Percentiles rank a stretch among this genome's conserved stretches.
These are phyloP conservation scores for Aspergillus kassunensis DNA, from an alignment of 495 filamentous ascomycete species.

Conservation along the genomic window DNA sequence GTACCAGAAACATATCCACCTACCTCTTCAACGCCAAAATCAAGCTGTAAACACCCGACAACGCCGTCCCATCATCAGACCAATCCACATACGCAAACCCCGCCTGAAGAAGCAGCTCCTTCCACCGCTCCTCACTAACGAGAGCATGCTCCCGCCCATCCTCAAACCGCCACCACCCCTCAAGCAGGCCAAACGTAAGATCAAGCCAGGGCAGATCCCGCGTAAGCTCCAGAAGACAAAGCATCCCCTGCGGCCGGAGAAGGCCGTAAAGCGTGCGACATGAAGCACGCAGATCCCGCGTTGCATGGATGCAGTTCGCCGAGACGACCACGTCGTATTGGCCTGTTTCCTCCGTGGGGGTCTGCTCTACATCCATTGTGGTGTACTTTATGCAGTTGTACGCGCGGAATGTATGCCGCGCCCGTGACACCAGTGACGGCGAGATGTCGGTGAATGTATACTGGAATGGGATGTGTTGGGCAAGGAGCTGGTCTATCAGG, in stretches of 20 bases:
- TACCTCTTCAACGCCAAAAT: no score
- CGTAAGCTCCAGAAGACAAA: conserved; percentile 38
- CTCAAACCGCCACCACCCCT: conserved; percentile 51
- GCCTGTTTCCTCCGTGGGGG: conserved; percentile 13
- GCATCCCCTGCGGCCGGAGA: conserved; percentile 31
- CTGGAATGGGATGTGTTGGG: conserved; percentile 25
- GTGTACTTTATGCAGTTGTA: conserved; percentile 29
- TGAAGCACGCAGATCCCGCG: conserved; percentile 24
- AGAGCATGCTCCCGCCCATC: conserved; percentile 46
- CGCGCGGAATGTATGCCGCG: conserved; percentile 26
- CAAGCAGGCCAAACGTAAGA: conserved; percentile 43
- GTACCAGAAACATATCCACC: no score
- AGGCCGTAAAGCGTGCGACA: conserved; percentile 24
- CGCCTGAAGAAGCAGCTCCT: conserved; percentile 24
- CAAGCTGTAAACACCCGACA: no score
- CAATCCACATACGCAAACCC: conserved; percentile 45
- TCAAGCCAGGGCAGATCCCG: conserved; percentile 35
- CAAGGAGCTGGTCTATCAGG: conserved; percentile 28
- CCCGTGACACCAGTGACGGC: conserved; percentile 30
- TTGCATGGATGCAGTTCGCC: conserved; percentile 45
- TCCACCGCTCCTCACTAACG: conserved; percentile 26
- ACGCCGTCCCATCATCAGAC: no score
- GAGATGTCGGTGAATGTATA: conserved; percentile 47
- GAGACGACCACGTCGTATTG: conserved; percentile 33
- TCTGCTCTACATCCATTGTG: conserved; percentile 26